phyloP scores from a whole-genome alignment of 768 basidiomycete genomes.

The Lactifluus hygrophoroides region DNA sequence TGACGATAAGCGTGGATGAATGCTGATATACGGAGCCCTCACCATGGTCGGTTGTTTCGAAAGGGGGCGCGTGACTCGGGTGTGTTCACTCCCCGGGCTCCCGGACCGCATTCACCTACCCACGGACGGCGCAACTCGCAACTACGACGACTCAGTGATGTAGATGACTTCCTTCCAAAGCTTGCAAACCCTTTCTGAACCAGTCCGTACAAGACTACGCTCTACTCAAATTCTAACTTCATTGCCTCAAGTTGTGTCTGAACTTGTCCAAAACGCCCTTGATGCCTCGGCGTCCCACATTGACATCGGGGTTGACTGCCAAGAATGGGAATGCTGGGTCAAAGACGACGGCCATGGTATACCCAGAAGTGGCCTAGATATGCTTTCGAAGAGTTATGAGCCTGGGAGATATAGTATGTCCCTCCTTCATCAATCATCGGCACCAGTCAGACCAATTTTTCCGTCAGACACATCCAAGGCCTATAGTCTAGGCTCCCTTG shows the following conservation, averaged over 20 bases:
- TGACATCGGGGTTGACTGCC: slow-evolving; percentile 63
- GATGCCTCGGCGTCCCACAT: slow-evolving; percentile 69
- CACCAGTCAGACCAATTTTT: neutral
- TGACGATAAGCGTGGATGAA: neutral
- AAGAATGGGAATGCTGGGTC: slow-evolving; percentile 79
- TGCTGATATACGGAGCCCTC: neutral
- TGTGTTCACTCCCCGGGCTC: no score
- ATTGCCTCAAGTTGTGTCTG: slow-evolving; percentile 67
- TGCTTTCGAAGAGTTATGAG: slow-evolving; percentile 44
- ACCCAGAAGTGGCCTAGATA: slow-evolving; percentile 44
- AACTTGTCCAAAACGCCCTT: slow-evolving; percentile 84
- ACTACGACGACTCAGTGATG: no score
- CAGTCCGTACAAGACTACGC: slow-evolving; percentile 65
- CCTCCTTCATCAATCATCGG: neutral
- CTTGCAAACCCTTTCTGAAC: slow-evolving; percentile 36
- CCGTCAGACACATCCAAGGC: slow-evolving; percentile 64
- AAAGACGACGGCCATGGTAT: slow-evolving; percentile 82
- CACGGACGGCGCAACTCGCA: no score
- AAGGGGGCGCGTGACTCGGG: no score
- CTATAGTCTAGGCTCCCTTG: slow-evolving; percentile 42
- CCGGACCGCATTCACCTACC: no score
- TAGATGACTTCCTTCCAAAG: slow-evolving; percentile 3
- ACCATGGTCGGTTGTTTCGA: neutral
- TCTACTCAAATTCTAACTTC: slow-evolving; percentile 82
- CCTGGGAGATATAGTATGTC: slow-evolving; percentile 61